Percentiles rank a stretch among this genome's conserved stretches.
Conservation (phyloP, 805 yeast species). For the Priceomyces melissophilus region DNA sequence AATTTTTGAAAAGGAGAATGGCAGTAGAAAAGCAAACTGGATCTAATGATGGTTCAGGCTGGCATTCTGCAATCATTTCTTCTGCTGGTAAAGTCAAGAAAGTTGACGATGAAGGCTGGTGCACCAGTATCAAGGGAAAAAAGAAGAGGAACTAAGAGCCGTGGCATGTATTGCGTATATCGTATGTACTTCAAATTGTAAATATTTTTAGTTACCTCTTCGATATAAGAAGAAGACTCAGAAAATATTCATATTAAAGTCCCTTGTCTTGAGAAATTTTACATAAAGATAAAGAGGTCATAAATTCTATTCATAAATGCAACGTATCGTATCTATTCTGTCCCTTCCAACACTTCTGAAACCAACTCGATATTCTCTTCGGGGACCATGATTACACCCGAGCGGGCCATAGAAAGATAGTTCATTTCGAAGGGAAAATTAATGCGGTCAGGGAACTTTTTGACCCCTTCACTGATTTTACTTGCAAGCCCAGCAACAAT, state of each 20-base stretch:
- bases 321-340: background rate
- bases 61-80: constrained; percentile 67
- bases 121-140: constrained; percentile 38
- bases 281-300: too few relatives aligned
- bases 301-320: constrained; percentile 1
- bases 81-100: constrained; percentile 35
- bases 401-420: constrained; percentile 57
- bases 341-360: constrained; percentile 15
- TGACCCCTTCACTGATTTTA: constrained; percentile 35
- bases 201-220: constrained; percentile 1
- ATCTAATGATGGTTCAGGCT: constrained; percentile 47
- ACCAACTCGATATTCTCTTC: constrained; percentile 42
- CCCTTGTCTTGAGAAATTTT: too few relatives aligned
- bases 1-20: constrained; percentile 75
- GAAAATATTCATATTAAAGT: too few relatives aligned
- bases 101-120: constrained; percentile 48
- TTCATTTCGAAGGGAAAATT: constrained; percentile 44
- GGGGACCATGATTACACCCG: constrained; percentile 59
- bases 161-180: background rate
- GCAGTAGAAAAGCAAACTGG: constrained; percentile 57
- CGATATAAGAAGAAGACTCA: background rate
- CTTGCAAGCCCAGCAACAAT: constrained; percentile 65
- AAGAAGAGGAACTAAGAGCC: constrained; percentile 22
- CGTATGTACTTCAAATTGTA: background rate
- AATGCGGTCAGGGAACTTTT: constrained; percentile 10